Evolutionary conservation across 768 basidiomycete species (phyloP), one percentile per base, ranked within the genome.

Genomic region (Coprinopsis sp.): DNA sequence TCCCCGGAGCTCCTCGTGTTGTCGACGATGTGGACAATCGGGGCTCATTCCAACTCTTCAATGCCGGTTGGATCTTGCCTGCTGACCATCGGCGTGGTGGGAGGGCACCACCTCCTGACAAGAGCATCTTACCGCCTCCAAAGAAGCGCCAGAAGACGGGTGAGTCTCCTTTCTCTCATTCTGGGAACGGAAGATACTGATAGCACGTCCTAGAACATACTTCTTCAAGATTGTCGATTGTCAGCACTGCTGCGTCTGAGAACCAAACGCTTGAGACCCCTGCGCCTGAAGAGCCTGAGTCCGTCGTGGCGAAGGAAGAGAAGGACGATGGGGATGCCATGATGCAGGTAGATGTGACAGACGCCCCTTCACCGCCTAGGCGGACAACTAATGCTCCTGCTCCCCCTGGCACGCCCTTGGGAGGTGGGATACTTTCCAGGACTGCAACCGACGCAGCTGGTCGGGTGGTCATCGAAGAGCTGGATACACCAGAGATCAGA

Each of bases 21-120:
- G 82, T 90, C 2, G 75, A 81, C n/a, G 71, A 81, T 33, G 79
- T 94, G 25, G 86, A 85, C 58, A 74, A 77, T 33, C 76, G 78
- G 45, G 77, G 77, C 33, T 84, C 83, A 16, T 96, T 95, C 71
- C 77, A 71, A 58, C 64, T 84, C 66, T 95, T 95, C 66, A 84
- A 96, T 49, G 70, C 73, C 19, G 92, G 92, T 1, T 94, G 91
- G 91, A 89, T 95, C 6, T 65, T 94, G 12, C 87, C 90, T 19
- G 70, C 80, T 2, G 87, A 85, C 27, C 77, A 81, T 42, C 77
- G 79, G 53, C 74, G 91, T 25, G 77, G 81, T 24, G 80, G 81
- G 18, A 68, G 86, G 12, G 33, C 55, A 6, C 61, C 64, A 18
- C 58, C 69, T 12, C 51, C 72, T 8, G 79, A 81, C 21, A 67